Base-by-base conservation (phyloP, 179 eudicot species). In the Camellia oleifera region DNA sequence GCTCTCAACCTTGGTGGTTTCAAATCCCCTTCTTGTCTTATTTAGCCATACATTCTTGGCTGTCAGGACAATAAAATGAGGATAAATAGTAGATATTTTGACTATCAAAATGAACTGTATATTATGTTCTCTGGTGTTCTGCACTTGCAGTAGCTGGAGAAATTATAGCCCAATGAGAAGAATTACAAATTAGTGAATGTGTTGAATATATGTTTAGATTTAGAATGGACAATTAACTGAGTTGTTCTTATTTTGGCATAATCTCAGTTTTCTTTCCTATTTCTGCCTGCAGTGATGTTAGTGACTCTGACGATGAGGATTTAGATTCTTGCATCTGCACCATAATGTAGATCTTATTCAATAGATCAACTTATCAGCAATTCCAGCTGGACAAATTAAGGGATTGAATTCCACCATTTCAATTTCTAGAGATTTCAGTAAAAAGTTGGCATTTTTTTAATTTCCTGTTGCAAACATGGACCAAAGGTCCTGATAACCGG, bases 251-350 rank as follows among this genome's bases (percentile, higher is more conserved):
- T 64, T 45, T 68, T 44, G 54, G 8, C 18, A n/a, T 53, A 73
- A 54, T 74, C 63, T 32, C 44, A 75, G 50, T 4, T 10, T 23
- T 67, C 13, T 50, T 54, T 61, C 23, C 2, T 69, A 70, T 58
- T 58, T 81, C 61, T 82, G 13, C 40, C 20, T 88, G 91, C 91
- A 92, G 97, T 65, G 97, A 92, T 58, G 89, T 17, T 45, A 92
- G 97, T 71, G 97, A 92, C 84, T 88, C 90, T 23, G 94, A 91
- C 5, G 92, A 91, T 13, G 92, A 88, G 8, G 92, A 89, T 61
- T 69, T 85, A 53, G 92, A 89, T 88, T 17, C 90, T 81, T 92
- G 96, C 86, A 82, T 88, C 26, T 90, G 93, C 82, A 82, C 79
- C 81, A 85, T 92, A 81, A 90, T 90, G 95, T 92, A 90, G 87